Conservation (phyloP, 2,329 filamentous ascomycete genomes). For the Aspergillus unguis region DNA sequence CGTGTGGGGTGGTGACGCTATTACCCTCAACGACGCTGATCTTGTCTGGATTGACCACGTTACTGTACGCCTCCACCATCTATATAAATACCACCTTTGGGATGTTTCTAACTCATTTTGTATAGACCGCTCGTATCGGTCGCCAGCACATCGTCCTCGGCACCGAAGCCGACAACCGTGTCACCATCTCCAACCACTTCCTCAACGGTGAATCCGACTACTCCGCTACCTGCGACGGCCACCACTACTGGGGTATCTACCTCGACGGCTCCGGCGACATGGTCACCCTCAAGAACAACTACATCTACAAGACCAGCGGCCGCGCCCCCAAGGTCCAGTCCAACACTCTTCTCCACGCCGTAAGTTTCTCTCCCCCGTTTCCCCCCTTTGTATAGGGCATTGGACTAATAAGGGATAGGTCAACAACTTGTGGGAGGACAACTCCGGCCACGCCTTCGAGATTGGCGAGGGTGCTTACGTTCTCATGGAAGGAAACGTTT, state of each 20-base stretch:
- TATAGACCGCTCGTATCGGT: constrained; percentile 54
- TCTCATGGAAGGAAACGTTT: constrained; percentile 57
- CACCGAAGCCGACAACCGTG: constrained; percentile 50
- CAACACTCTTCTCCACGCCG: constrained; percentile 56
- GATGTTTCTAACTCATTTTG: background rate
- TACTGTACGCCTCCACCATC: constrained; percentile 25
- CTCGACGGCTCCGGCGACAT: constrained; percentile 55
- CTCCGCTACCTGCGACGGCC: constrained; percentile 57
- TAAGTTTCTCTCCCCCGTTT: constrained; percentile 11
- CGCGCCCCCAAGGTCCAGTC: constrained; percentile 52
- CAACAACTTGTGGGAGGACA: constrained; percentile 62
- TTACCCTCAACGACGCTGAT: constrained; percentile 49
- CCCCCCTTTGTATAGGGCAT: background rate
- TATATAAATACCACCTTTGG: background rate
- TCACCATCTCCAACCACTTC: constrained; percentile 60
- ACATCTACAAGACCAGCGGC: constrained; percentile 56
- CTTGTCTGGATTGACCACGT: constrained; percentile 53
- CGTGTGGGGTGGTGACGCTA: constrained; percentile 60
- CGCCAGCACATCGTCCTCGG: constrained; percentile 62
- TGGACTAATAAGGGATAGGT: constrained; percentile 5
- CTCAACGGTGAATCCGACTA: constrained; percentile 55
- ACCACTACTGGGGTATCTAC: constrained; percentile 61
- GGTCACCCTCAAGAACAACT: constrained; percentile 60
- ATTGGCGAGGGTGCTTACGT: constrained; percentile 44
- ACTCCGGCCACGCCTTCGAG: constrained; percentile 58